Base-by-base conservation (phyloP, 331 rosid species). In the Malus hybrid region DNA sequence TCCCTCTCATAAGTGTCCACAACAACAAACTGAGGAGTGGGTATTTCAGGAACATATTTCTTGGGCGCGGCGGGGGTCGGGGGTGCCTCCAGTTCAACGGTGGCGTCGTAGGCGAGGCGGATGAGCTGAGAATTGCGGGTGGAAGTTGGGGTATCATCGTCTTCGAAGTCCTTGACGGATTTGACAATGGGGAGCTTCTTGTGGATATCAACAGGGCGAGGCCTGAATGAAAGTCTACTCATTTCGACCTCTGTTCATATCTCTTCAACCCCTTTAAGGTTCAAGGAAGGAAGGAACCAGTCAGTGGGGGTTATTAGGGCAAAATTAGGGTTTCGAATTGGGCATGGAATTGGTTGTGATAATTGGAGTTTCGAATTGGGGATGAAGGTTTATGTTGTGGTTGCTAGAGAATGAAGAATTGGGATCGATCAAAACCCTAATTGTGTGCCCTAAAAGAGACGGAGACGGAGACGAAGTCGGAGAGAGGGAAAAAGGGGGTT, bases 191-290 rank as follows among this genome's bases (percentile, higher is more conserved):
- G 97, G 72, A 94, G 97, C 93, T 90, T 89, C 97, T 94, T 94
- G 86, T 92, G 99, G 78, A 94, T 90, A 82, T 94, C 99, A 71
- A 92, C 93, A 33, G 99, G 99, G 57, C 99, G 97, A 69, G 99
- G 99, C 80, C 99, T 85, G 75, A 94, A 87, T 66, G 99, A 92
- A 62, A 92, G 83, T 77, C 91, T 82, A 84, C 91, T 87, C 91
- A 87, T 87, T 44, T 46, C 69, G 65, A 3, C 56, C 44, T 9
- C 39, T 72, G 55, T 36, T 36, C 58, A 60, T 73, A 10, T 2
- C 73, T 68, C 39, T 34, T 66, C 52, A 19, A 66, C 7, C 70
- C 29, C 52, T 34, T 66, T n/a, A 33, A 20, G 19, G 12, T 66
- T 34, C 26, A 16, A 10, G 2, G 22, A 22, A 36, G 2, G 50